phyloP scores from a whole-genome alignment of 768 basidiomycete genomes.

The Tephrocybe sp. region DNA sequence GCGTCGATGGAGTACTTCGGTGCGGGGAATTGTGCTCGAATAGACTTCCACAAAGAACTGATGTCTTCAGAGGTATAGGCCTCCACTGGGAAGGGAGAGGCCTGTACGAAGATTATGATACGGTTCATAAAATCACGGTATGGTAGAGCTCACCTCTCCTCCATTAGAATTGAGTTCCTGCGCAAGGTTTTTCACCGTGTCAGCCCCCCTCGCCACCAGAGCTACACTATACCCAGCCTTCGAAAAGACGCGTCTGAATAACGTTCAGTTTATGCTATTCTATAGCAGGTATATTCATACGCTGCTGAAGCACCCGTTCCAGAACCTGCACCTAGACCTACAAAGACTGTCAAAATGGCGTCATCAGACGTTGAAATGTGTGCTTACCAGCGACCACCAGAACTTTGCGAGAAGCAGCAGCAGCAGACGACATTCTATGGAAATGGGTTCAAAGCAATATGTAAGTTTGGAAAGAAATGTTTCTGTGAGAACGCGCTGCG shows the following conservation, averaged over 20 bases:
- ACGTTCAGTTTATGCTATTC: neutral
- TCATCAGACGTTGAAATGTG: neutral
- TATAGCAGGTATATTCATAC: conserved; percentile 31
- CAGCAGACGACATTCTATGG: too few species aligned
- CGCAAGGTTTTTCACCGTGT: conserved; percentile 49
- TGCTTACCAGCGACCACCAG: neutral
- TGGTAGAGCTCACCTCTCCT: conserved; percentile 44
- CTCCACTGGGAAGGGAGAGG: conserved; percentile 51
- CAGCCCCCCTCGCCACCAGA: conserved; percentile 56
- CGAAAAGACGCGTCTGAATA: conserved; percentile 52
- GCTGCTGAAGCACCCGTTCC: conserved; percentile 60
- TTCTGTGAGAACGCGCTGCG: too few species aligned
- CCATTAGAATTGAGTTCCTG: conserved; percentile 52
- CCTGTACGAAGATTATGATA: conserved; percentile 33
- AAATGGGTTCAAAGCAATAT: too few species aligned
- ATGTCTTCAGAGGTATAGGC: conserved; percentile 51
- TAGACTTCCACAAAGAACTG: conserved; percentile 41
- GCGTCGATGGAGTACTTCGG: conserved; percentile 52
- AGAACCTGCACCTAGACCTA: conserved; percentile 43
- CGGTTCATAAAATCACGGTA: neutral
- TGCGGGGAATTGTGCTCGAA: conserved; percentile 44
- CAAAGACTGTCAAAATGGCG: neutral
- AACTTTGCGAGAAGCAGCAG: neutral
- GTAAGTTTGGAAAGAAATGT: too few species aligned
- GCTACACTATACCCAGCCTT: conserved; percentile 67